Evolutionary conservation across 2,329 filamentous ascomycete species (phyloP).

Genomic region (Epichloe bromicola): DNA sequence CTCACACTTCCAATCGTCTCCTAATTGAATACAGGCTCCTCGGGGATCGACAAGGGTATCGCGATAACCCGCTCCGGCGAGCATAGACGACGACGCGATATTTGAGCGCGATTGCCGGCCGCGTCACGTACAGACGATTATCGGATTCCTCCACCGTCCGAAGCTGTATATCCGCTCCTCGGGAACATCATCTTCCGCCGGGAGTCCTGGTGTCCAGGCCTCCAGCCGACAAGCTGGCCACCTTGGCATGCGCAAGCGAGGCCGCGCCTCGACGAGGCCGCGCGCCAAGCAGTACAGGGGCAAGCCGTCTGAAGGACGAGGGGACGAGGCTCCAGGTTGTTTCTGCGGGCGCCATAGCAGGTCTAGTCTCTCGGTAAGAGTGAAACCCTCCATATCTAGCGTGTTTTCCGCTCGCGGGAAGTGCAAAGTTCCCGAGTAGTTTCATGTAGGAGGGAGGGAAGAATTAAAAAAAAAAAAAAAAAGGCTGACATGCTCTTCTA

Average conservation of each 20-base stretch:
- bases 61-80: too few species aligned
- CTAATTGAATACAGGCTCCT: too few species aligned
- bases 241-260: slow-evolving; percentile 2
- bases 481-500: not conserved
- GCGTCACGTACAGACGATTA: not conserved
- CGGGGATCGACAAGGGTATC: too few species aligned
- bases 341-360: slow-evolving; percentile 50
- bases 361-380: slow-evolving; percentile 69
- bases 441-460: not conserved
- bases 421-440: too few species aligned
- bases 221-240: slow-evolving; percentile 5
- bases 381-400: not conserved
- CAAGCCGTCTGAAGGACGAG: slow-evolving; percentile 44
- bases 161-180: too few species aligned
- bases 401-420: too few species aligned
- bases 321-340: slow-evolving; percentile 45
- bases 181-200: not conserved
- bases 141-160: too few species aligned
- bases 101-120: too few species aligned
- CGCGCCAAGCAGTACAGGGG: slow-evolving; percentile 21
- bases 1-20: too few species aligned
- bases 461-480: too few species aligned
- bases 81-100: too few species aligned
- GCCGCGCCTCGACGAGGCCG: slow-evolving; percentile 9
- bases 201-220: not conserved